phyloP scores from a whole-genome alignment of 306 rosid species.

The Datisca glomerata region DNA sequence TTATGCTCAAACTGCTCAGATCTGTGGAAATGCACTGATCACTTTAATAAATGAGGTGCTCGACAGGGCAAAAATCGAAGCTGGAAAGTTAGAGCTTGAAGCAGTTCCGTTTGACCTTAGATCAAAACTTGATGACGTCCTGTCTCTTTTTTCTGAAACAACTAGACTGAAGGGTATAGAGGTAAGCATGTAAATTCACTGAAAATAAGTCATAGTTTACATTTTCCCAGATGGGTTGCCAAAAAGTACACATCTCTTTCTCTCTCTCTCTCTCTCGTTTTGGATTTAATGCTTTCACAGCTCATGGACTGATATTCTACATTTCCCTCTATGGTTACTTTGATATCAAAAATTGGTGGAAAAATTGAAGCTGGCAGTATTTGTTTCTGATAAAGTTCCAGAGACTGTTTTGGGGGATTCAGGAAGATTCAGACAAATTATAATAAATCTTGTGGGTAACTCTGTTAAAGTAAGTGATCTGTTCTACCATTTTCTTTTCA shows the following conservation, averaged over 20 bases:
- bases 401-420: slow-evolving; percentile 85
- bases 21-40: slow-evolving; percentile 90
- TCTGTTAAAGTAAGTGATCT: slow-evolving; percentile 70
- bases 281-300: too few species aligned
- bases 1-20: slow-evolving; percentile 95
- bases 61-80: slow-evolving; percentile 96
- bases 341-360: slow-evolving; percentile 5
- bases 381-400: slow-evolving; percentile 94
- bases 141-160: slow-evolving; percentile 90
- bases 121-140: slow-evolving; percentile 88
- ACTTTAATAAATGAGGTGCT: slow-evolving; percentile 92
- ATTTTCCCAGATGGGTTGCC: too few species aligned
- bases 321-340: neutral
- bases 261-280: too few species aligned
- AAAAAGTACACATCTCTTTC: too few species aligned
- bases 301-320: neutral
- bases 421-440: slow-evolving; percentile 90
- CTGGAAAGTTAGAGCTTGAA: slow-evolving; percentile 91
- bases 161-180: slow-evolving; percentile 86
- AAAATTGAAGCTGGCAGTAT: slow-evolving; percentile 73
- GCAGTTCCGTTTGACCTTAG: slow-evolving; percentile 90
- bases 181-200: too few species aligned
- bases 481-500: slow-evolving; percentile 1
- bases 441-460: slow-evolving; percentile 95
- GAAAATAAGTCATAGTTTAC: too few species aligned